These are phyloP conservation scores for Elsinoe arachidis DNA, from an alignment of 2,329 filamentous ascomycete genomes.

Conservation along the genomic window DNA sequence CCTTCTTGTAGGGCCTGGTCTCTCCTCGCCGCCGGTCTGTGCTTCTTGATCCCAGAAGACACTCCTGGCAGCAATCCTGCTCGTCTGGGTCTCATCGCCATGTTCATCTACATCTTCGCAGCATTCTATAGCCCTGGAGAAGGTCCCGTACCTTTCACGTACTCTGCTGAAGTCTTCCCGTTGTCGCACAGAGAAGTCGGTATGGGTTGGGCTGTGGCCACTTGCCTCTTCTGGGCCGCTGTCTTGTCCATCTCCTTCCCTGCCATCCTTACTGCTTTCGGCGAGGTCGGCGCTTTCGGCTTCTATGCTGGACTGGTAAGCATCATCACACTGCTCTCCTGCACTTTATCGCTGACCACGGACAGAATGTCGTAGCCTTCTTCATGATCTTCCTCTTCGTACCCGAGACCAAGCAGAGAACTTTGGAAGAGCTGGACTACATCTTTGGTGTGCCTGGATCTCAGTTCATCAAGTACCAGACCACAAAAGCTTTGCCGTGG, in stretches of 20 bases:
- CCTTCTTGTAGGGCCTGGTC: conserved; percentile 29
- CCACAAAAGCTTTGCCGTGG: conserved; percentile 33
- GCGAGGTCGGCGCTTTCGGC: conserved; percentile 48
- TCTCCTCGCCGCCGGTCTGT: conserved; percentile 41
- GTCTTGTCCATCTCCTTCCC: conserved; percentile 45
- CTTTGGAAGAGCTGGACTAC: conserved; percentile 49
- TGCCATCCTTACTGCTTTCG: conserved; percentile 39
- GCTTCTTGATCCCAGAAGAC: conserved; percentile 29
- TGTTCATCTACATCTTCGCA: conserved; percentile 36
- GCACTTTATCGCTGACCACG: conserved; percentile 23
- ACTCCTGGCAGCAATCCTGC: conserved; percentile 15
- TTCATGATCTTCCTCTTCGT: conserved; percentile 55
- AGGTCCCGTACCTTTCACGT: conserved; percentile 37
- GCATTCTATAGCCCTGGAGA: conserved; percentile 33
- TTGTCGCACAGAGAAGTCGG: conserved; percentile 26
- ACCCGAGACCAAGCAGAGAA: conserved; percentile 41
- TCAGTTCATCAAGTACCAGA: conserved; percentile 25
- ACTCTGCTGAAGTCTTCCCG: conserved; percentile 29
- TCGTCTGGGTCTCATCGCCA: conserved; percentile 22
- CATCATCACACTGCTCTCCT: too few relatives aligned
- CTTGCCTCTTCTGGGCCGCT: conserved; percentile 41
- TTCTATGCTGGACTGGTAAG: conserved; percentile 42
- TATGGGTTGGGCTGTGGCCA: conserved; percentile 27
- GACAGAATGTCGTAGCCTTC: conserved; percentile 51
- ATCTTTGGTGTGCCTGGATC: conserved; percentile 40